Conservation (phyloP, 2,329 filamentous ascomycete genomes). For the Pestalotiopsis sp. region DNA sequence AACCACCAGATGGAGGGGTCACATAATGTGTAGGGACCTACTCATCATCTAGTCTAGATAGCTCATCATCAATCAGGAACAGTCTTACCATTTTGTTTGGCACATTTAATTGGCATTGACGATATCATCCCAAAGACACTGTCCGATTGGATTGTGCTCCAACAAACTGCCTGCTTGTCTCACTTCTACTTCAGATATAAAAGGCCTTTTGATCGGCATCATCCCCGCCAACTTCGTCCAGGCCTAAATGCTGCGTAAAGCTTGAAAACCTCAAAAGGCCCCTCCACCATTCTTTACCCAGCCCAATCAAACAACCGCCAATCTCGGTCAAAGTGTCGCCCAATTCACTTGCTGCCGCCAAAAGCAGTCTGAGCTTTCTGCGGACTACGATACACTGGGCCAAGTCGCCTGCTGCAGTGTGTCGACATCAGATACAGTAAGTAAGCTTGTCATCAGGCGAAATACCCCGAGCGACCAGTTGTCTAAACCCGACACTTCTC, state of each 20-base stretch:
- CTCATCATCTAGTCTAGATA: not conserved
- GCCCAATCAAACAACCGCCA: not conserved
- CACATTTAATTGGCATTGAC: not conserved
- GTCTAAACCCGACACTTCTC: not conserved
- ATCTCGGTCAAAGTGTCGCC: slow-evolving; percentile 7
- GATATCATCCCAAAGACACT: not conserved
- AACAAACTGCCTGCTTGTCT: not conserved
- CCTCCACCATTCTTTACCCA: not conserved
- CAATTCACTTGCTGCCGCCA: not conserved
- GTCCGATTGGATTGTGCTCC: not conserved
- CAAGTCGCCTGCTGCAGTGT: slow-evolving; percentile 9
- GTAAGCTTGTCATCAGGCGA: not conserved
- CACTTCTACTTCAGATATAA: not conserved
- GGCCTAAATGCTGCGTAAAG: not conserved
- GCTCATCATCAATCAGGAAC: not conserved
- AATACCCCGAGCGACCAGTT: not conserved
- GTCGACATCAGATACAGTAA: slow-evolving; percentile 11
- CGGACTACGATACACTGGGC: not conserved
- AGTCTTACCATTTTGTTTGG: not conserved
- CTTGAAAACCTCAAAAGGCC: not conserved
- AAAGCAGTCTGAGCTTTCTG: slow-evolving; percentile 1
- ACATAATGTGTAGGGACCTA: not conserved
- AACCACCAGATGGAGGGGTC: not conserved
- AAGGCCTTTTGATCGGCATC: not conserved
- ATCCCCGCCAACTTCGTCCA: not conserved